Evolutionary conservation across 345 rosid species (phyloP).

Genomic region (Erodium maritimum): DNA sequence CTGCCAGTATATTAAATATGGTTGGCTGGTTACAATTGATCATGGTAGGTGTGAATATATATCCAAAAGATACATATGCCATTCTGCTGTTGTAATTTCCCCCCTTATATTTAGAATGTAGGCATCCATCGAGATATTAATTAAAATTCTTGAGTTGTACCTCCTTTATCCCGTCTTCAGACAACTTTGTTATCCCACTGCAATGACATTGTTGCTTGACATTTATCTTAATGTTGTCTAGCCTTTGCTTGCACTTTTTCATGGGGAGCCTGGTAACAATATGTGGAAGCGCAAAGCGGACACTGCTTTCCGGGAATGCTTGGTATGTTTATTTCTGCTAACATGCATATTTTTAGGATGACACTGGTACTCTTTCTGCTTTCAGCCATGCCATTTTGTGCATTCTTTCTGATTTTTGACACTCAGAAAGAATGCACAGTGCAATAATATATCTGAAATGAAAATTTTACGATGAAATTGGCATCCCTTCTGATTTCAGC

Average conservation of each 20-base stretch:
- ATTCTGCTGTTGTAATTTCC: not conserved
- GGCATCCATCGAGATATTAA: not conserved
- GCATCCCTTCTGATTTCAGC: too few relatives aligned
- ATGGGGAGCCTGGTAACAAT: constrained; percentile 73
- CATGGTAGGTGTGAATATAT: too few relatives aligned
- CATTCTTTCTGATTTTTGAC: too few relatives aligned
- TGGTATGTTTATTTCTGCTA: constrained; percentile 25
- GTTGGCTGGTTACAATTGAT: too few relatives aligned
- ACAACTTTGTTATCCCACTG: too few relatives aligned
- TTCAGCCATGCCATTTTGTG: not conserved
- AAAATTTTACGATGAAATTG: too few relatives aligned
- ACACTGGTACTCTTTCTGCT: not conserved
- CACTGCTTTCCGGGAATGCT: constrained; percentile 66
- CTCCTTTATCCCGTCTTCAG: not conserved
- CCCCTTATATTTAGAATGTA: not conserved
- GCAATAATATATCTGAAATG: too few relatives aligned
- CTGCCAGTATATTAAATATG: too few relatives aligned
- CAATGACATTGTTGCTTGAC: not conserved
- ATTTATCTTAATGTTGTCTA: constrained; percentile 17
- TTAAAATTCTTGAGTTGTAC: not conserved
- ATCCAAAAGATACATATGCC: too few relatives aligned
- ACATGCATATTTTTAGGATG: not conserved
- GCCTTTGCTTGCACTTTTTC: constrained; percentile 72
- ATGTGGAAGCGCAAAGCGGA: constrained; percentile 93
- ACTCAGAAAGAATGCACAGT: too few relatives aligned